These are phyloP conservation scores for Aureobasidium subglaciale DNA, from an alignment of 2,329 filamentous ascomycete species.

Conservation along the genomic window DNA sequence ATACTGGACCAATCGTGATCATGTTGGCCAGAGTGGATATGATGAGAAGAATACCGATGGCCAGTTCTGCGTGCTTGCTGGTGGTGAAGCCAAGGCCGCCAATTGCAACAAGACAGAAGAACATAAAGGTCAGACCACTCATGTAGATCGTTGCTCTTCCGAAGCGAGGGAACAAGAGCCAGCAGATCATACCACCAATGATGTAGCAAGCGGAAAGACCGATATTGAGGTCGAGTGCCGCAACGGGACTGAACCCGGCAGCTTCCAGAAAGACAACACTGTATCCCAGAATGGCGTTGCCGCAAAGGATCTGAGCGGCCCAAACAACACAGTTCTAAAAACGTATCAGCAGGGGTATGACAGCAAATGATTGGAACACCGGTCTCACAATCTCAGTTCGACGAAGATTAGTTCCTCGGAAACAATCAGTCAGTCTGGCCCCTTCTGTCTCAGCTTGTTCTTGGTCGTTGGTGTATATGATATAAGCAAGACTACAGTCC, in stretches of 20 bases:
- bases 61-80: constrained; percentile 19
- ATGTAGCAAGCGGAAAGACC: constrained; percentile 25
- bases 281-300: constrained; percentile 26
- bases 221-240: constrained; percentile 31
- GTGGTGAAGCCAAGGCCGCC: background rate
- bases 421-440: constrained; percentile 38
- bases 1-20: constrained; percentile 30
- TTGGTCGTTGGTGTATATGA: constrained; percentile 21
- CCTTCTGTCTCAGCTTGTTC: constrained; percentile 18
- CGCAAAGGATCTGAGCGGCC: constrained; percentile 26
- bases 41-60: constrained; percentile 30
- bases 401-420: constrained; percentile 35
- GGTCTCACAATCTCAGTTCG: constrained; percentile 39
- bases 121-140: constrained; percentile 34
- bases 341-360: background rate
- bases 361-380: constrained; percentile 8
- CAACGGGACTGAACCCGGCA: constrained; percentile 29
- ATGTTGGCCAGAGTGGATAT: constrained; percentile 26
- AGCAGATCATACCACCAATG: constrained; percentile 36
- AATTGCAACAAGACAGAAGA: constrained; percentile 28
- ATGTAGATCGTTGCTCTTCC: constrained; percentile 37
- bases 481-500: constrained; percentile 19
- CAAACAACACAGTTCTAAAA: background rate
- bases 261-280: constrained; percentile 31
- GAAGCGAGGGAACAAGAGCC: constrained; percentile 32